Evolutionary conservation across 768 basidiomycete species (phyloP).

Genomic region (Auricularia auricula-judae): DNA sequence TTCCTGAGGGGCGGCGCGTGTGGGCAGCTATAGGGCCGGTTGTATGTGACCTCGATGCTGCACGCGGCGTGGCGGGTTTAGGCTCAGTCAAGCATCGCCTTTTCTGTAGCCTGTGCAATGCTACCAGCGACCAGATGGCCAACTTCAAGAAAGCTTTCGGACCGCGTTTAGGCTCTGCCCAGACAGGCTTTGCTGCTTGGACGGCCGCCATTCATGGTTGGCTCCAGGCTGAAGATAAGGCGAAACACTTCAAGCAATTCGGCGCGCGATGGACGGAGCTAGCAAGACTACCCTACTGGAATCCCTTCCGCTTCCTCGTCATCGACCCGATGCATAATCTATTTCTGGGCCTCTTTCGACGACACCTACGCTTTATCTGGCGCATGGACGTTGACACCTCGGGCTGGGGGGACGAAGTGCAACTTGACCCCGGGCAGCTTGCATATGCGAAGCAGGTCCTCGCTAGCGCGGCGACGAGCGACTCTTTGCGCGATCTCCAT

Average conservation of each 20-base stretch:
- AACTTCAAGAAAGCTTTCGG: neutral
- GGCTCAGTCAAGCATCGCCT: no score
- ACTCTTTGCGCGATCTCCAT: no score
- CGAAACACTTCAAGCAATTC: conserved; percentile 8
- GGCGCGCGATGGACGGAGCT: conserved; percentile 23
- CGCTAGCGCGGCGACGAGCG: no score
- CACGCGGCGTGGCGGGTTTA: neutral
- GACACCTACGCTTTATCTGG: no score
- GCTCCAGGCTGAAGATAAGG: neutral
- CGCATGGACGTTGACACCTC: neutral
- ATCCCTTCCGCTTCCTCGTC: conserved; percentile 19
- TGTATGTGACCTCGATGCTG: conserved; percentile 4
- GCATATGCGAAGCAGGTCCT: neutral
- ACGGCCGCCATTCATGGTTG: neutral
- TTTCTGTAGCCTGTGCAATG: conserved; percentile 3
- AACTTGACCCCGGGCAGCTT: neutral
- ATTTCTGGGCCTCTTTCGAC: neutral
- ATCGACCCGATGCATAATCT: conserved; percentile 18
- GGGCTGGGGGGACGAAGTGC: neutral
- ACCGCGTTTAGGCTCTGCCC: no score
- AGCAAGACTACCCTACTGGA: conserved; percentile 28
- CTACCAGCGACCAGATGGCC: neutral
- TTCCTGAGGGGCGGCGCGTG: neutral
- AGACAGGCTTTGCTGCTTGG: neutral
- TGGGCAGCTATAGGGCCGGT: neutral